Percentiles rank a stretch among this genome's conserved stretches.
Conservation (phyloP, 2,329 filamentous ascomycete species). For the Teratosphaeria zuluensis region DNA sequence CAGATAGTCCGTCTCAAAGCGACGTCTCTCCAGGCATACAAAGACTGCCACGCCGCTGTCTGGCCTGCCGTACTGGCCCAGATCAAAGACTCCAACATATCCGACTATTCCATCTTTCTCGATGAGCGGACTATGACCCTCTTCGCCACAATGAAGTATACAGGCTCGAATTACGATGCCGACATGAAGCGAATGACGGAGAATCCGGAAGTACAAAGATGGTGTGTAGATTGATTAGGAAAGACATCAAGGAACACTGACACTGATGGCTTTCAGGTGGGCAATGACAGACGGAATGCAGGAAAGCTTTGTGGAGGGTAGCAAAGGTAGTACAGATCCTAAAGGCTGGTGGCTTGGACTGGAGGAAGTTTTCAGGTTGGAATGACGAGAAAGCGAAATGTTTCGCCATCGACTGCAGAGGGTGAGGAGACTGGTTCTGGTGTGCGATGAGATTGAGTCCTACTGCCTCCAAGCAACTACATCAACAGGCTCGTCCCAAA, state of each 20-base stretch:
- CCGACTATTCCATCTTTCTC: slow-evolving; percentile 67
- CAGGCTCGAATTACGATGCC: slow-evolving; percentile 55
- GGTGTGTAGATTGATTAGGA: slow-evolving; percentile 32
- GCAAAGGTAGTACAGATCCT: slow-evolving; percentile 48
- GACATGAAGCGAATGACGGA: slow-evolving; percentile 70
- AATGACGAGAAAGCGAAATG: slow-evolving; percentile 24
- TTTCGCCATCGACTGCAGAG: background rate
- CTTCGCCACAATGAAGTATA: slow-evolving; percentile 69
- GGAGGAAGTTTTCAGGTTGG: slow-evolving; percentile 58
- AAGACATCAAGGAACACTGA: background rate
- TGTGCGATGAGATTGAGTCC: background rate
- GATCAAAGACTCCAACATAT: slow-evolving; percentile 65
- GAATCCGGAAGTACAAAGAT: slow-evolving; percentile 63
- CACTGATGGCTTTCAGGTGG: slow-evolving; percentile 39
- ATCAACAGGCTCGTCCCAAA: slow-evolving; percentile 28
- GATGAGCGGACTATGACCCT: slow-evolving; percentile 54
- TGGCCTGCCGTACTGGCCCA: slow-evolving; percentile 71
- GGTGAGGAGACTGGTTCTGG: background rate
- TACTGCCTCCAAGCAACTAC: slow-evolving; percentile 29
- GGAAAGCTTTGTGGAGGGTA: slow-evolving; percentile 49
- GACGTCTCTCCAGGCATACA: slow-evolving; percentile 58
- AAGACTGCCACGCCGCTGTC: slow-evolving; percentile 60
- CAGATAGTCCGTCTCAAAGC: slow-evolving; percentile 66
- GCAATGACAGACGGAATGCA: slow-evolving; percentile 69
- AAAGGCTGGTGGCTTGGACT: slow-evolving; percentile 56